Evolutionary conservation across 768 basidiomycete genomes (phyloP).

Genomic region (Collybia mongolica): DNA sequence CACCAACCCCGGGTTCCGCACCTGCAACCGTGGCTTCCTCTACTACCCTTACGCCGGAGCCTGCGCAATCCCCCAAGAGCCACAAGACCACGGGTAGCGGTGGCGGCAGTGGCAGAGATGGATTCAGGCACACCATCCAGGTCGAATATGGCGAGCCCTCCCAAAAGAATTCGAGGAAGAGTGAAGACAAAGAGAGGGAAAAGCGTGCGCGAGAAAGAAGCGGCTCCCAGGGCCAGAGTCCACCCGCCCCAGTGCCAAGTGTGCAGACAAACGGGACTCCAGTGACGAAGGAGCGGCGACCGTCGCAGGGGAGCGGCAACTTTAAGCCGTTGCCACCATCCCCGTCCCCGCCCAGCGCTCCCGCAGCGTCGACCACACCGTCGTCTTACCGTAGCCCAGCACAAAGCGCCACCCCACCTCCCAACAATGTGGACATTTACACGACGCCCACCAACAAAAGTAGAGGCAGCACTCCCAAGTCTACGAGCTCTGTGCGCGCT

Average conservation of each 20-base stretch:
- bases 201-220: constrained; percentile 1
- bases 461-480: constrained; percentile 3
- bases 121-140: constrained; percentile 90
- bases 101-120: constrained; percentile 32
- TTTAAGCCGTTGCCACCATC: constrained; percentile 34
- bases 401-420: neutral
- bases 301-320: constrained; percentile 18
- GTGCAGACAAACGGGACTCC: constrained; percentile 9
- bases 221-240: constrained; percentile 3
- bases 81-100: constrained; percentile 44
- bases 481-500: constrained; percentile 4
- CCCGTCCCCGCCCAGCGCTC: constrained; percentile 5
- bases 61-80: constrained; percentile 25
- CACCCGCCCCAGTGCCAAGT: constrained; percentile 5
- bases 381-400: neutral
- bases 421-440: too few species aligned
- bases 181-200: constrained; percentile 28
- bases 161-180: constrained; percentile 26
- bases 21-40: neutral
- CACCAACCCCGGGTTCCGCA: constrained; percentile 36
- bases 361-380: neutral
- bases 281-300: constrained; percentile 27
- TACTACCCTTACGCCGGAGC: constrained; percentile 8
- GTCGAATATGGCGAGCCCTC: constrained; percentile 84
- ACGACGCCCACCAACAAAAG: neutral